Evolutionary conservation across 805 yeast species (phyloP).

Genomic region (Pachysolen tannophilus): DNA sequence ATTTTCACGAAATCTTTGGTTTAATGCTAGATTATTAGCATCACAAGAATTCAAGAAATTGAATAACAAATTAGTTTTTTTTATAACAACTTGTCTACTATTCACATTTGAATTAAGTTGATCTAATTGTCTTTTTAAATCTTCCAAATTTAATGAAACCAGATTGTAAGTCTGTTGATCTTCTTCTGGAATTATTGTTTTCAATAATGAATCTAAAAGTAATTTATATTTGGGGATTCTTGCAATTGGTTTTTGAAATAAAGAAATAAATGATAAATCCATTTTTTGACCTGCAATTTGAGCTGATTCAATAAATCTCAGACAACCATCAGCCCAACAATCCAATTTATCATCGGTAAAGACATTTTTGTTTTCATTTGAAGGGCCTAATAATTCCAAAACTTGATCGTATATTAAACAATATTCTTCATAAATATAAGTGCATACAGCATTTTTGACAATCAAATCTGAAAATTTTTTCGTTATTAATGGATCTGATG

Average conservation of each 20-base stretch:
- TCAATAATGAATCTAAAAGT: conserved; percentile 34
- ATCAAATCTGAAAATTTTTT: conserved; percentile 14
- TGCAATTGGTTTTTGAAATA: conserved; percentile 45
- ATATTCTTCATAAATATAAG: conserved; percentile 26
- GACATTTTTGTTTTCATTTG: conserved; percentile 11
- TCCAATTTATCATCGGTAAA: conserved; percentile 14
- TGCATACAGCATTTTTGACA: conserved; percentile 16
- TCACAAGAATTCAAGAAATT: conserved; percentile 10
- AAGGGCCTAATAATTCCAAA: conserved; percentile 23
- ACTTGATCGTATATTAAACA: conserved; percentile 25
- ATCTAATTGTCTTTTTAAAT: conserved; percentile 17
- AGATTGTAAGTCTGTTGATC: conserved; percentile 11
- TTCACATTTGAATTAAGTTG: conserved; percentile 18
- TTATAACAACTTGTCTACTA: conserved; percentile 10
- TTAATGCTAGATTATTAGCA: conserved; percentile 10
- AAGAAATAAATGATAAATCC: conserved; percentile 47
- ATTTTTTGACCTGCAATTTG: conserved; percentile 26
- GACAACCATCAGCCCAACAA: conserved; percentile 21
- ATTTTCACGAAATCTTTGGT: conserved; percentile 1
- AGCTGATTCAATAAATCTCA: conserved; percentile 31
- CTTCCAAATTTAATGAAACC: conserved; percentile 11
- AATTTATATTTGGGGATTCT: conserved; percentile 43
- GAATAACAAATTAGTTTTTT: conserved; percentile 13
- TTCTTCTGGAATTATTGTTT: conserved; percentile 18
- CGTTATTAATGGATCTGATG: conserved; percentile 4